Evolutionary conservation across 148 eudicot species (phyloP).

Genomic region (Bassia scoparia): DNA sequence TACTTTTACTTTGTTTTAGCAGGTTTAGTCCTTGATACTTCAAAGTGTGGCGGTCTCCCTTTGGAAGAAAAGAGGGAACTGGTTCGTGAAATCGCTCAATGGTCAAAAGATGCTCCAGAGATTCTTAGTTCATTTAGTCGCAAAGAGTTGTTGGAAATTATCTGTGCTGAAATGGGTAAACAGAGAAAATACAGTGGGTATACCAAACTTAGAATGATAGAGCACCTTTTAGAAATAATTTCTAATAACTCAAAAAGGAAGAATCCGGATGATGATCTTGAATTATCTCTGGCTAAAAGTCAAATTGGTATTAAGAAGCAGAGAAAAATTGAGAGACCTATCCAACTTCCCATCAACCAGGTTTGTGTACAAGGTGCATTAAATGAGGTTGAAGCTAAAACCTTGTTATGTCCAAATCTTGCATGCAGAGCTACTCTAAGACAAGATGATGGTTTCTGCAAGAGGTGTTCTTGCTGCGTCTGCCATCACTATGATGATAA

Average conservation of each 20-base stretch:
- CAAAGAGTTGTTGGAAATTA: conserved; percentile 48
- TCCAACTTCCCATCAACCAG: conserved; percentile 12
- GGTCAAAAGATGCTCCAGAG: conserved; percentile 45
- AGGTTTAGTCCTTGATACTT: conserved; percentile 47
- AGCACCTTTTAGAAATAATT: conserved; percentile 46
- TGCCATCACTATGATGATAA: conserved; percentile 58
- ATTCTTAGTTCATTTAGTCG: conserved; percentile 48
- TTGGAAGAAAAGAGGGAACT: conserved; percentile 48
- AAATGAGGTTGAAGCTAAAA: conserved; percentile 21
- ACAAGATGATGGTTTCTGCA: conserved; percentile 44
- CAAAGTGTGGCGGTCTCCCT: conserved; percentile 40
- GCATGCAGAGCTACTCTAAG: conserved; percentile 47
- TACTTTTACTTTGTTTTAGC: conserved; percentile 4
- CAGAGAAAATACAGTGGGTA: conserved; percentile 50
- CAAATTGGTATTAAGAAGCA: conserved; percentile 35
- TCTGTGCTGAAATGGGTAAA: conserved; percentile 61
- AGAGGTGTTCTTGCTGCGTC: conserved; percentile 59
- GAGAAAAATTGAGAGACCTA: conserved; percentile 32
- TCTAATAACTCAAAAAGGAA: conserved; percentile 29
- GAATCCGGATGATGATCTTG: conserved; percentile 16
- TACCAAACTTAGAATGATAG: conserved; percentile 46
- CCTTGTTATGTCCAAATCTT: conserved; percentile 37
- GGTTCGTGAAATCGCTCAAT: conserved; percentile 46
- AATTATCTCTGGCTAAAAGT: conserved; percentile 27
- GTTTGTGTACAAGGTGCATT: conserved; percentile 11